Evolutionary conservation across 2,329 filamentous ascomycete species (phyloP).

Genomic region (Elsinoe australis): DNA sequence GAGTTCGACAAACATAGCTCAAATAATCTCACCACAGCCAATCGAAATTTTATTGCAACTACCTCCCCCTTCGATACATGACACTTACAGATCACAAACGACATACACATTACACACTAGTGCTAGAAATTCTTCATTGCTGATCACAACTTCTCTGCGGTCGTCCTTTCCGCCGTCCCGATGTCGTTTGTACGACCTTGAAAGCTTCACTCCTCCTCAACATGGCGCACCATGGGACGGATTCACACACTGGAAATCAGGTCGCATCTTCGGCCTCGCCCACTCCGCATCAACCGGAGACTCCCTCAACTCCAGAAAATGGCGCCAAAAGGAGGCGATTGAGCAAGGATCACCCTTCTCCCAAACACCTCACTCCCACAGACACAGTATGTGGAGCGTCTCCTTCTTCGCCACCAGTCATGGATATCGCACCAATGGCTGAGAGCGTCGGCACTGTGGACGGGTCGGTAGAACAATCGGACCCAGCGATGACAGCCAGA

Average conservation of each 20-base stretch:
- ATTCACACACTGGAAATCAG: background rate
- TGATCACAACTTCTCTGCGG: background rate
- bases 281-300: background rate
- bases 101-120: background rate
- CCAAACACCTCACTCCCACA: background rate
- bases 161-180: background rate
- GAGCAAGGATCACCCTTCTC: conserved; percentile 8
- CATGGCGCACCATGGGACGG: background rate
- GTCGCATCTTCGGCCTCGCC: background rate
- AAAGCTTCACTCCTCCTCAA: background rate
- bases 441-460: background rate
- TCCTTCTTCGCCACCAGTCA: background rate
- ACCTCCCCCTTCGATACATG: background rate
- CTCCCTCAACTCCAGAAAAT: conserved; percentile 1
- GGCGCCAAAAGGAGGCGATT: conserved; percentile 6
- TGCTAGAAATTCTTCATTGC: background rate
- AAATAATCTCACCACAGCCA: conserved; percentile 1
- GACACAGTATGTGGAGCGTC: background rate
- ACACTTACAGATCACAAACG: background rate
- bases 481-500: too few species aligned
- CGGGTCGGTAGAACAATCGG: background rate
- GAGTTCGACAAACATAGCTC: conserved; percentile 6
- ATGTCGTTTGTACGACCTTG: background rate
- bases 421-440: background rate
- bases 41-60: background rate